Evolutionary conservation across 2,329 filamentous ascomycete species (phyloP), one percentile per base, ranked within the genome.

Genomic region (Chaetomium sp.): DNA sequence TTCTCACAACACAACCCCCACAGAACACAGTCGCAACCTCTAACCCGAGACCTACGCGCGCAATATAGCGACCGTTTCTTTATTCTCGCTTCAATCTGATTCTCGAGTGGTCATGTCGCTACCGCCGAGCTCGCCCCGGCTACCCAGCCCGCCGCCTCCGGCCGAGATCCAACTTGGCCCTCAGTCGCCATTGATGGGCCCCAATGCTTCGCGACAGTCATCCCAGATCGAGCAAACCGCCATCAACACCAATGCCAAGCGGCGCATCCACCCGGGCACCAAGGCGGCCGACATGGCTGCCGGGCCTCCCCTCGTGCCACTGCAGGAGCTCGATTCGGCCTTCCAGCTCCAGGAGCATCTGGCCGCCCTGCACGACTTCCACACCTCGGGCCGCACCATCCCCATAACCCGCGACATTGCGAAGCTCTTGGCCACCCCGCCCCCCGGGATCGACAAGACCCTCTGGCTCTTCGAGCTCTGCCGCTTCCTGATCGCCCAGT

Each of bases 391-490:
- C 60, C 82, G 82, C 62, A 86, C 84, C 37, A 74, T 81, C 44
- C 84, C 92, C 6, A 86, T 97, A 61, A 88, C 81, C 55, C 86
- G 87, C 66, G 79, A 85, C 36, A 86, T 88, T 43, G 91, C 94
- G 9, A 74, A 81, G 53, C 79, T 85, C 64, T 84, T 99, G 41
- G 86, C 91, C 40, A 85, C 85, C 45, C 87, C 91, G 27, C 94
- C 94, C 0, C 79, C 85, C 27, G 86, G 87, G 56, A 86, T 94
- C 62, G 91, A 96, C 68, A 85, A 86, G 62, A 89, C 88, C 8
- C 81, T 97, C 44, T 99, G 94, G 94, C 86, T 97, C 46, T 99
- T 97, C 74, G 94, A 99, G 74, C 87, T 99, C 49, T 96, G 91
- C 67, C 91, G 94, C 59, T 96, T 97, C 70, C 84, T 99, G 57